These are phyloP conservation scores for Exophiala spinifera DNA, from an alignment of 2,329 filamentous ascomycete species.

Conservation along the genomic window DNA sequence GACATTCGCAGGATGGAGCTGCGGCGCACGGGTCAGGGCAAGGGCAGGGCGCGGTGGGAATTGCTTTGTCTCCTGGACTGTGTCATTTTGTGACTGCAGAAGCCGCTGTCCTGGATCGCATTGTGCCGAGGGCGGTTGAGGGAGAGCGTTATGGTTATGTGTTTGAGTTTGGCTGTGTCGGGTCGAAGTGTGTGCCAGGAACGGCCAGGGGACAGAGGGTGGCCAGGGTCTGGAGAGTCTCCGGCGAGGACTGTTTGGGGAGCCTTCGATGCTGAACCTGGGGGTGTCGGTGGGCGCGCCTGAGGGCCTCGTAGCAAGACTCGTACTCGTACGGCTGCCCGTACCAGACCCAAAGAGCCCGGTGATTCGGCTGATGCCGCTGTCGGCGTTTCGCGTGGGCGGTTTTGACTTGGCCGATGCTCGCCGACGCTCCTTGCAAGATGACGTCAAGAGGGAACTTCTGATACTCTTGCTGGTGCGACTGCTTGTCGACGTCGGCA, in stretches of 20 bases:
- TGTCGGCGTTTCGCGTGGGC: slow-evolving; percentile 1
- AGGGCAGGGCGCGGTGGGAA: slow-evolving; percentile 6
- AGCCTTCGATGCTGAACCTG: not conserved
- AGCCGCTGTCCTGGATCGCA: slow-evolving; percentile 2
- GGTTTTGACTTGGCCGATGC: not conserved
- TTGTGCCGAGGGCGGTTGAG: not conserved
- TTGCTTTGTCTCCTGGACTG: slow-evolving; percentile 1
- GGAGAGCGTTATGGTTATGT: slow-evolving; percentile 4
- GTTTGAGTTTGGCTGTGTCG: slow-evolving; percentile 4
- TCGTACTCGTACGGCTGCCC: not conserved
- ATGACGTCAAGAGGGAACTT: slow-evolving; percentile 20
- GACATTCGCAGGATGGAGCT: slow-evolving; percentile 10
- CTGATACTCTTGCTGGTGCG: not conserved
- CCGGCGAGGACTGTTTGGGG: not conserved
- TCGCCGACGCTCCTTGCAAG: not conserved
- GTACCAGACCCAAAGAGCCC: not conserved
- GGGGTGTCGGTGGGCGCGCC: not conserved
- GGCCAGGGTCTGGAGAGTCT: not conserved
- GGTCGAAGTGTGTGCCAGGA: not conserved
- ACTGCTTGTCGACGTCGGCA: not conserved
- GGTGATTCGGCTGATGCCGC: not conserved
- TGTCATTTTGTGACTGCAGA: slow-evolving; percentile 12
- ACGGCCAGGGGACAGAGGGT: no score
- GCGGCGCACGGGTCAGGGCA: slow-evolving; percentile 8
- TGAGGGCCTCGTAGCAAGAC: not conserved